Evolutionary conservation across 2,329 filamentous ascomycete species (phyloP), one percentile per base, ranked within the genome.

Genomic region (Hymenoscyphus fraxineus): DNA sequence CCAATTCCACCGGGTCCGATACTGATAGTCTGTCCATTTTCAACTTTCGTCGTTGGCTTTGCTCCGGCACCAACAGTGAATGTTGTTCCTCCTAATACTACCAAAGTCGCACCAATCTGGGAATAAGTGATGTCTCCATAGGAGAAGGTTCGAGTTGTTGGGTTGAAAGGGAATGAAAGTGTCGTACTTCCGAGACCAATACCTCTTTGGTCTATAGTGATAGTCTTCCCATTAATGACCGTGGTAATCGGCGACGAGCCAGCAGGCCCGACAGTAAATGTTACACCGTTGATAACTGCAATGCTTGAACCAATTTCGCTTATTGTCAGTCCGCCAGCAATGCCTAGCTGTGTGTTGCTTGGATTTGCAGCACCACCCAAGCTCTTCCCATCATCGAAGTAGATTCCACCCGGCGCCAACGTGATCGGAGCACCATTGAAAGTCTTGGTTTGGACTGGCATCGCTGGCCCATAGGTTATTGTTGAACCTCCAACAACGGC

Each of bases 201-300:
- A n/a, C 83, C 85, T 2, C 71, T 72, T 0, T 83, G 79, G 0
- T 79, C 82, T 54, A 85, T 79, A 0, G 79, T 83, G 35, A 88
- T 74, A 0, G 78, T 83, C 71, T 85, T 77, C 1, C 81, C 80
- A 6, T 78, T 80, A 3, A 84, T 75, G 0, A 81, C 76, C 0
- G 80, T 81, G 0, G 80, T 85, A 0, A 75, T 80, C 12, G 72
- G 72, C n/a, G 72, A 73, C 2, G 77, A 76, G 12, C 77, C 78
- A 6, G 6, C 6, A 0, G 80, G 77, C 0, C 83, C 83, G 59
- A 87, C 74, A 1, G 80, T 82, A 68, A 84, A 85, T 0, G 81
- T 84, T 2, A 75, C 75, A 40, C 80, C 80, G 41, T 78, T 76
- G 59, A 88, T 76, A 35, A 87, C 78, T 1, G 83, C 78, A 1